phyloP scores from a whole-genome alignment of 2,329 filamentous ascomycete species.

The Colletotrichum sp. region DNA sequence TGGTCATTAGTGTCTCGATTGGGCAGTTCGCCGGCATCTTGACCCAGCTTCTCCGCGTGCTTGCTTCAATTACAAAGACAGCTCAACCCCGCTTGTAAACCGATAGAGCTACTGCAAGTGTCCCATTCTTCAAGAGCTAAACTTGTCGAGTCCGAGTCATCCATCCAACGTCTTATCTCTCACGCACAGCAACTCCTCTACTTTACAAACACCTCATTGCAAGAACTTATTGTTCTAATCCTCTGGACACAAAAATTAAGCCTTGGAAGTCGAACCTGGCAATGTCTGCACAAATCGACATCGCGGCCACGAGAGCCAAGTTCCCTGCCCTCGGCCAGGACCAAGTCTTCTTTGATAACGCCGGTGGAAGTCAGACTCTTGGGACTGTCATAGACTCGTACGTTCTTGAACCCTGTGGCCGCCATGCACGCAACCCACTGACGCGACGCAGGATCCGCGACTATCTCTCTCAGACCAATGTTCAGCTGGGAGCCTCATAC shows the following conservation, averaged over 20 bases:
- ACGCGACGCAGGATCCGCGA: conserved; percentile 57
- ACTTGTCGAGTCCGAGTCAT: neutral
- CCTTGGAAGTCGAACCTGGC: neutral
- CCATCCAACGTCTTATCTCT: neutral
- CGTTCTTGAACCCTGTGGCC: conserved; percentile 29
- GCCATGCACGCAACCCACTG: neutral
- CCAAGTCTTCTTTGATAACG: conserved; percentile 80
- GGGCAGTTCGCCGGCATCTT: neutral
- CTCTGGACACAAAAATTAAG: neutral
- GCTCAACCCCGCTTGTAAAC: neutral
- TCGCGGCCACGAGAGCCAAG: conserved; percentile 58
- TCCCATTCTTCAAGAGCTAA: neutral
- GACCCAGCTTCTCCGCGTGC: neutral
- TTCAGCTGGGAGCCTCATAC: conserved; percentile 79
- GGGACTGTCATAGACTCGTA: conserved; percentile 71
- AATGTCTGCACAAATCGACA: conserved; percentile 37
- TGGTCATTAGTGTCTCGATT: neutral
- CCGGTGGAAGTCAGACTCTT: conserved; percentile 75
- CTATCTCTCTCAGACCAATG: conserved; percentile 73
- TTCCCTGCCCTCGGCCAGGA: conserved; percentile 73
- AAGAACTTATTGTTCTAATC: neutral
- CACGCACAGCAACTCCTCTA: neutral
- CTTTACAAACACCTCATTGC: neutral
- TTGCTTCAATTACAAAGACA: neutral
- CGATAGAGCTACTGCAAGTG: neutral